Percentiles rank a stretch among this genome's conserved stretches.
These are phyloP conservation scores for Mycena chlorophos DNA, from an alignment of 768 basidiomycete genomes.

Conservation along the genomic window DNA sequence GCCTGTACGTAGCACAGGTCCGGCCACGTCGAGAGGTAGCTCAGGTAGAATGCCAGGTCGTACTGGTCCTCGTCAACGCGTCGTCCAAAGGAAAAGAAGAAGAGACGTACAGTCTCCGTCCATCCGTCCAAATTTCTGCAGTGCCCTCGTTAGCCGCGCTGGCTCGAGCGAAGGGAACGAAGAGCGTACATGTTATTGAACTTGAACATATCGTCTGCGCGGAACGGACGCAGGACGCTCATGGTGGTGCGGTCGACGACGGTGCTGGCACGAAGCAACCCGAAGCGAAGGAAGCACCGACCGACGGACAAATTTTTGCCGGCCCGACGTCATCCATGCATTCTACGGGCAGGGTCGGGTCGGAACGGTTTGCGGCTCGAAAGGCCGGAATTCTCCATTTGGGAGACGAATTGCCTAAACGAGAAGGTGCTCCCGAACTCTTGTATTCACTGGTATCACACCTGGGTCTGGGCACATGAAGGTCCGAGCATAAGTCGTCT, in stretches of 20 bases:
- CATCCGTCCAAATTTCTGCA: slow-evolving; percentile 89
- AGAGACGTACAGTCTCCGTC: slow-evolving; percentile 88
- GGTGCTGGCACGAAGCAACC: no score
- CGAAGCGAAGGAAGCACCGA: no score
- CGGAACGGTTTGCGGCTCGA: no score
- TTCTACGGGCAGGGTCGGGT: not conserved
- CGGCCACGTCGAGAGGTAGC: slow-evolving; percentile 88
- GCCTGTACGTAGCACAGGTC: slow-evolving; percentile 86
- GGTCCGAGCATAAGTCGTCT: no score
- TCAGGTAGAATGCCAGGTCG: slow-evolving; percentile 84
- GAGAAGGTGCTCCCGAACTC: no score
- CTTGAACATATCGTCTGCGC: slow-evolving; percentile 85
- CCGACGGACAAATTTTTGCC: no score
- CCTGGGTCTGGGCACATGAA: no score
- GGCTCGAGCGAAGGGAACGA: not conserved
- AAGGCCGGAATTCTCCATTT: not conserved
- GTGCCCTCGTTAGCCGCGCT: slow-evolving; percentile 12
- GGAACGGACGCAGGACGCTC: slow-evolving; percentile 86
- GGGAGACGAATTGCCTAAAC: not conserved
- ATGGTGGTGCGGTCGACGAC: no score
- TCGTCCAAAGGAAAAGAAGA: not conserved
- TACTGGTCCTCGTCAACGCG: slow-evolving; percentile 50
- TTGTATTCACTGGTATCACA: no score
- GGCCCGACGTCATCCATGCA: no score
- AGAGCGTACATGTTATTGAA: slow-evolving; percentile 86